Base-by-base conservation (phyloP, 75 land plant genomes). In the Pinus tabuliformis region DNA sequence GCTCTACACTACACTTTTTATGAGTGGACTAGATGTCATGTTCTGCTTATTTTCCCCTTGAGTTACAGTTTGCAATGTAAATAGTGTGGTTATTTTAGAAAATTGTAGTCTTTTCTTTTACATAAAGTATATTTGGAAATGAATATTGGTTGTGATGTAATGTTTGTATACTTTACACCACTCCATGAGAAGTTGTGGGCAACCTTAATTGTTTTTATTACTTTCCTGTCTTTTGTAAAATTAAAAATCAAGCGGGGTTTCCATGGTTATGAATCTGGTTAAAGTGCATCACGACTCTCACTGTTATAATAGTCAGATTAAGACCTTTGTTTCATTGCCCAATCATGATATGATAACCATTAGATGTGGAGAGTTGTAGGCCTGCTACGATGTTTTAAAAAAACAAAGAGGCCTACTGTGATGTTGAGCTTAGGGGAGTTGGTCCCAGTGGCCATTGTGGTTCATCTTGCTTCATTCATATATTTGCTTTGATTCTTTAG, bases 401-500 rank as follows among this genome's bases (percentile, higher is more conserved):
- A 33, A 33, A 33, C 2, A 33, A 33, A 33, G 1, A 33, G 33
- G 33, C 33, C 1, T 33, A 33, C 33, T 33, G 2, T 33, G 33
- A 33, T 91, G 79, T 66, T 93, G 61, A 79, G 78, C 72, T 42
- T 91, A 39, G 84, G 81, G 11, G 93, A 91, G 82, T 81, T 90
- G 26, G 26, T 26, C 26, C 26, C 26, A 0, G 73, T 77, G 45
- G 87, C 89, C 75, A 52, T 93, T 37, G 18, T 95, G 57, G 77
- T 84, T 37, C 78, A 88, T 75, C 49, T 92, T 58, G 83, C 89
- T 11, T 95, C 98, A 64, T 80, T 84, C 66, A 86, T 91, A 52
- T 95, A 95, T 77, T 84, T 95, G 62, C 62, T 91, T 21, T 91
- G 90, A 6, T 95, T 93, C 81, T 91, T 91, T 76, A 96, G 96